phyloP scores from a whole-genome alignment of 129 eudicot genomes.

The Glebionis coronaria region DNA sequence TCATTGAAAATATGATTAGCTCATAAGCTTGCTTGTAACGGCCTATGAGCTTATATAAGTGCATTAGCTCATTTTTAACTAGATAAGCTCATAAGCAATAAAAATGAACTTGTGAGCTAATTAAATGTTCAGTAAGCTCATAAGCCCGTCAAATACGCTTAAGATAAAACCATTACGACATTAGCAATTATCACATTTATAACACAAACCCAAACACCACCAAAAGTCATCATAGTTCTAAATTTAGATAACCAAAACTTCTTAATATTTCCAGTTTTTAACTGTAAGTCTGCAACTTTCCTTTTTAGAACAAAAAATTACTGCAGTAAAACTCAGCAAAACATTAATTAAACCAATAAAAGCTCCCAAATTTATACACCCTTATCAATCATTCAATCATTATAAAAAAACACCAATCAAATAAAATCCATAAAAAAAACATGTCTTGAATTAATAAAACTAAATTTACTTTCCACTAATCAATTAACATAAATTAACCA shows the following conservation, averaged over 20 bases:
- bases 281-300: background rate
- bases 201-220: constrained; percentile 9
- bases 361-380: background rate
- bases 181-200: background rate
- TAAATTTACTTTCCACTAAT: background rate
- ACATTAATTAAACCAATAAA: background rate
- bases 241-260: background rate
- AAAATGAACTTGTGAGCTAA: too few relatives aligned
- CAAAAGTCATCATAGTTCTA: constrained; percentile 4
- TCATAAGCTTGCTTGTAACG: too few relatives aligned
- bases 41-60: too few relatives aligned
- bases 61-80: too few relatives aligned
- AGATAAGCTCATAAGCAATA: too few relatives aligned
- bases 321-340: background rate
- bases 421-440: background rate
- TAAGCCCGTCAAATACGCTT: background rate
- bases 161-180: background rate
- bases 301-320: background rate
- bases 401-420: too few relatives aligned
- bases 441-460: background rate
- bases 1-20: too few relatives aligned
- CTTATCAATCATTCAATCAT: too few relatives aligned
- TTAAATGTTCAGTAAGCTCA: background rate
- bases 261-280: constrained; percentile 6
- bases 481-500: constrained; percentile 11